These are phyloP conservation scores for Collybiopsis confluens DNA, from an alignment of 768 basidiomycete species.

Conservation along the genomic window DNA sequence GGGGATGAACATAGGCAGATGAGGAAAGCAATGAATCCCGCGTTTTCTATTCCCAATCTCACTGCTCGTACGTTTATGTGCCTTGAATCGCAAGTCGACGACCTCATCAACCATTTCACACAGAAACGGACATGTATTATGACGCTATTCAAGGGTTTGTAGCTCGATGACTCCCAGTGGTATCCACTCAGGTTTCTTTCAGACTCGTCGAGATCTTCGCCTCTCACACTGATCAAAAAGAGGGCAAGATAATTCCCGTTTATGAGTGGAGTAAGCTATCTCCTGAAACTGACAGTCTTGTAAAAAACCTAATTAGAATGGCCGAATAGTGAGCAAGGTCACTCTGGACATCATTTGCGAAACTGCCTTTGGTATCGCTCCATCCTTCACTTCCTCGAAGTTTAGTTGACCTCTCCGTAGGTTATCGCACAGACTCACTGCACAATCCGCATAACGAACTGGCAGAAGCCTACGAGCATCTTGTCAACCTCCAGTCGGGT, in stretches of 20 bases:
- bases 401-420: too few species aligned
- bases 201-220: neutral
- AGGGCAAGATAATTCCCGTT: conserved; percentile 26
- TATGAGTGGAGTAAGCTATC: conserved; percentile 44
- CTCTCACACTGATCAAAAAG: conserved; percentile 13
- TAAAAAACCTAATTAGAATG: neutral
- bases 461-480: conserved; percentile 40
- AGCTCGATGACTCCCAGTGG: neutral
- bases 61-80: conserved; percentile 26
- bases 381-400: too few species aligned
- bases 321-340: conserved; percentile 45
- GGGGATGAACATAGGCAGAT: conserved; percentile 46
- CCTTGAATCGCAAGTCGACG: neutral
- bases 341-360: conserved; percentile 51
- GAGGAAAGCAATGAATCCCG: conserved; percentile 49
- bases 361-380: conserved; percentile 47
- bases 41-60: conserved; percentile 42
- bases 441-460: conserved; percentile 43
- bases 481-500: conserved; percentile 38
- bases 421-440: conserved; percentile 41
- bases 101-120: neutral
- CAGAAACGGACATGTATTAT: conserved; percentile 45
- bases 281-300: neutral
- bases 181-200: neutral
- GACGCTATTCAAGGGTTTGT: conserved; percentile 39